Base-by-base conservation (phyloP, 441 rosid genomes). In the Codiaeum variegatum region DNA sequence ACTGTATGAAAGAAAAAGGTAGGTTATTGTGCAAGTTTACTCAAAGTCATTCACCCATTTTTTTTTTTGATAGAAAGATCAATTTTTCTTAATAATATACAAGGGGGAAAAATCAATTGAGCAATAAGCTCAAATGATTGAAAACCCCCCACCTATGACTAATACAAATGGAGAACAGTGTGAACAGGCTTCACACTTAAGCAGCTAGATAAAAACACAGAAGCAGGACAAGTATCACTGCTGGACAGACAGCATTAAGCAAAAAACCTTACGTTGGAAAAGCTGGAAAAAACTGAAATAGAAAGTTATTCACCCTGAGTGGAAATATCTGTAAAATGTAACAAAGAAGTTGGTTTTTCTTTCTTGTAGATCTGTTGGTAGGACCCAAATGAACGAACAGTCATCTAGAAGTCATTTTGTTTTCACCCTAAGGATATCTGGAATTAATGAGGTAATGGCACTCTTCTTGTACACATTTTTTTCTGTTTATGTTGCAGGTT, bases 371-470 rank as follows among this genome's bases (percentile, higher is more conserved):
- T 94, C 99, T 15, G 93, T 94, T 46, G 97, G 99, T 31, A 94
- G 86, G 90, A 96, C 99, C 3, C 91, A 88, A 18, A 92, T 96
- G 96, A 96, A 96, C 21, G 99, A 96, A 77, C 97, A 96, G 55
- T 96, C 99, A 24, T 96, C 99, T 34, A 90, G 98, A 82, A 96
- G 99, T 66, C 99, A 96, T 73, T 94, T 94, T 67, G 99, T 96
- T 65, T 96, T 96, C 82, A 94, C 99, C 11, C 77, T 96, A 79
- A 76, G 97, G 67, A 92, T 96, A 81, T 86, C 83, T 71, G 99
- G 99, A 70, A 76, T 78, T 38, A 96, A 96, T 72, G 98, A 96
- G 97, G 99, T 91, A 73, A 19, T 5, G 23, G 19, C 34, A 34
- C 32, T 19, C 5, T 24, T 63, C 67, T 73, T n/a, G 29, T 19